Percentiles rank a stretch among this genome's conserved stretches.
Evolutionary conservation across 140 eudicot species (phyloP).

Genomic region (Stevia rebaudiana): DNA sequence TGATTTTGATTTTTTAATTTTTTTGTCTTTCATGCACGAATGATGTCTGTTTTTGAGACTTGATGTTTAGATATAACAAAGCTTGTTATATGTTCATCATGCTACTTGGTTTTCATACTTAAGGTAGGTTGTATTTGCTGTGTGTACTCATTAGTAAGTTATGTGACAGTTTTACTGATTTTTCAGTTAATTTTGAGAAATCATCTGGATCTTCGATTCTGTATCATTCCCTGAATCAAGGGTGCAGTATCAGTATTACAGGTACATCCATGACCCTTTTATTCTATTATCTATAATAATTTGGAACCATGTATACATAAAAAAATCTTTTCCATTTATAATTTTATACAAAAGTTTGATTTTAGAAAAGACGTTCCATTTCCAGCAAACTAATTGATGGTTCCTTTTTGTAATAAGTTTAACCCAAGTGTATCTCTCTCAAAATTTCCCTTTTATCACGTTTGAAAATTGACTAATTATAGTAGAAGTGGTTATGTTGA

Average conservation of each 20-base stretch:
- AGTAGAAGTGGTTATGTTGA: background rate
- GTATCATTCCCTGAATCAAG: constrained; percentile 1
- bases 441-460: background rate
- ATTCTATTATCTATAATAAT: background rate
- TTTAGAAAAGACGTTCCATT: too few relatives aligned
- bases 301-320: background rate
- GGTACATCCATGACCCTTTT: constrained; percentile 3
- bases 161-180: background rate
- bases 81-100: background rate
- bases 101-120: background rate
- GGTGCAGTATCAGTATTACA: background rate
- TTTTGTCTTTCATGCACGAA: background rate
- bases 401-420: background rate
- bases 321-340: background rate
- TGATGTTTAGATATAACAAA: background rate
- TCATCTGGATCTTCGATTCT: background rate
- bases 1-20: background rate
- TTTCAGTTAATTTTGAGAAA: background rate
- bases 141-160: constrained; percentile 18
- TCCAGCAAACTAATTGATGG: background rate
- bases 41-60: background rate
- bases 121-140: background rate
- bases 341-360: too few relatives aligned
- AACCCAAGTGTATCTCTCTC: background rate
- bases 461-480: background rate